These are phyloP conservation scores for Hypoxylon sp. DNA, from an alignment of 2,329 filamentous ascomycete genomes.

Conservation along the genomic window DNA sequence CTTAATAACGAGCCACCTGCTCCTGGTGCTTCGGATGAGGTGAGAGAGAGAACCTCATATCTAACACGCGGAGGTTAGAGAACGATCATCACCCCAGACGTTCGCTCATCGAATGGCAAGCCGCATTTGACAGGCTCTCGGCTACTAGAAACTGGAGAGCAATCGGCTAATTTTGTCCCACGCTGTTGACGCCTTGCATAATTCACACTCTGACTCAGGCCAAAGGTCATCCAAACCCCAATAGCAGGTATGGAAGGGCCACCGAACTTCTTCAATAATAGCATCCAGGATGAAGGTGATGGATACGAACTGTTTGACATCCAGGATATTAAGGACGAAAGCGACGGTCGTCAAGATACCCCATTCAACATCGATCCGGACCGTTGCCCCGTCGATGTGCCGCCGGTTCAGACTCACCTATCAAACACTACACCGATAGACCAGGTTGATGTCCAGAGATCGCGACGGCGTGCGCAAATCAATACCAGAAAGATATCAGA, in stretches of 20 bases:
- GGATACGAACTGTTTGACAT: conserved; percentile 42
- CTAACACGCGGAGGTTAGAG: conserved; percentile 9
- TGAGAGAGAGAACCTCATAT: neutral
- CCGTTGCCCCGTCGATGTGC: conserved; percentile 30
- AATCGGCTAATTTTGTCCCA: conserved; percentile 7
- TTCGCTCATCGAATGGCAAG: conserved; percentile 14
- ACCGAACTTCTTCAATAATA: conserved; percentile 42
- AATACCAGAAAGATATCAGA: conserved; percentile 24
- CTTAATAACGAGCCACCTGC: conserved; percentile 8
- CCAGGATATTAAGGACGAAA: conserved; percentile 23
- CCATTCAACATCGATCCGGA: conserved; percentile 26
- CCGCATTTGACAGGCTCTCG: conserved; percentile 9
- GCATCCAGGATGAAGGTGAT: conserved; percentile 42
- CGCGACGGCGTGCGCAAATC: conserved; percentile 25
- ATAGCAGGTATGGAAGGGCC: conserved; percentile 44
- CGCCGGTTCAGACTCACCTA: conserved; percentile 9
- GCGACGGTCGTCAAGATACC: conserved; percentile 34
- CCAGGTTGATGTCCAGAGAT: conserved; percentile 12
- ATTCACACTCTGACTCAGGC: neutral
- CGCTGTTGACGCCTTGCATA: conserved; percentile 17
- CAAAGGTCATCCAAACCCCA: conserved; percentile 5
- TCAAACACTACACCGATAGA: conserved; percentile 9
- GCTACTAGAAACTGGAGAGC: neutral
- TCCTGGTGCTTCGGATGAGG: conserved; percentile 16
- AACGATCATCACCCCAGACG: neutral